Evolutionary conservation across 192 early-diverging fungal genomes (phyloP).

Genomic region (Chytriomyces sp.): DNA sequence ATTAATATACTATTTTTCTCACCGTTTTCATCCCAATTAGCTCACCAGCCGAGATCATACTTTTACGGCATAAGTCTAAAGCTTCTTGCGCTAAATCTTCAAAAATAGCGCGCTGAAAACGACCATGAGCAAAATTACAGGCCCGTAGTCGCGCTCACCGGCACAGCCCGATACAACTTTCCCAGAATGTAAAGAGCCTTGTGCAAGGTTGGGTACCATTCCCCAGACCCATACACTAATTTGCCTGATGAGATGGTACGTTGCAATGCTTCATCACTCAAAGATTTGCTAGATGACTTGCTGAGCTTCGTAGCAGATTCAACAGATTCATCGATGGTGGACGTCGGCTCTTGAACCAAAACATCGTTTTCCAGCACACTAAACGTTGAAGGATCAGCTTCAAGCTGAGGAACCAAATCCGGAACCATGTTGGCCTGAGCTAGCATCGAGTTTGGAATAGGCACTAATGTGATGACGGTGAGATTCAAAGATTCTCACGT

Average conservation of each 20-base stretch:
- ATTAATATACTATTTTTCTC: neutral
- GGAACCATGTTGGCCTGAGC: constrained; percentile 34
- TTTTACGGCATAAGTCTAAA: constrained; percentile 67
- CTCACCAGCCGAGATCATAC: constrained; percentile 54
- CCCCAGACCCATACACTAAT: constrained; percentile 60
- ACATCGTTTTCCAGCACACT: neutral
- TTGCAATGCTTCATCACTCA: constrained; percentile 25
- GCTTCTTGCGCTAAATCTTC: constrained; percentile 87
- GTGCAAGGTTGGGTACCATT: constrained; percentile 84
- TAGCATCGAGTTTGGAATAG: constrained; percentile 24
- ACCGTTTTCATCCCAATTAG: constrained; percentile 57
- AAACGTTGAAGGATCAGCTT: neutral
- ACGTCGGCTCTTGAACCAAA: neutral
- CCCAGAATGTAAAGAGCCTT: constrained; percentile 78
- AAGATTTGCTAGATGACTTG: neutral
- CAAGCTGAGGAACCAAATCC: constrained; percentile 14
- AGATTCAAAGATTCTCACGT: neutral
- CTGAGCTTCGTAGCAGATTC: neutral
- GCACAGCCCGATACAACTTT: constrained; percentile 76
- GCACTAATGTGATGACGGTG: constrained; percentile 8
- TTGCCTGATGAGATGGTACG: constrained; percentile 36
- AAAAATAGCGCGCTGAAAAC: constrained; percentile 67
- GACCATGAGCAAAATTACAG: neutral
- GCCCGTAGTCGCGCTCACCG: constrained; percentile 44
- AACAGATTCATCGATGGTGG: neutral